A percentile compares a stretch with the other conserved stretches of the same genome.
phyloP scores from a whole-genome alignment of 129 eudicot species.

The Silybum marianum region DNA sequence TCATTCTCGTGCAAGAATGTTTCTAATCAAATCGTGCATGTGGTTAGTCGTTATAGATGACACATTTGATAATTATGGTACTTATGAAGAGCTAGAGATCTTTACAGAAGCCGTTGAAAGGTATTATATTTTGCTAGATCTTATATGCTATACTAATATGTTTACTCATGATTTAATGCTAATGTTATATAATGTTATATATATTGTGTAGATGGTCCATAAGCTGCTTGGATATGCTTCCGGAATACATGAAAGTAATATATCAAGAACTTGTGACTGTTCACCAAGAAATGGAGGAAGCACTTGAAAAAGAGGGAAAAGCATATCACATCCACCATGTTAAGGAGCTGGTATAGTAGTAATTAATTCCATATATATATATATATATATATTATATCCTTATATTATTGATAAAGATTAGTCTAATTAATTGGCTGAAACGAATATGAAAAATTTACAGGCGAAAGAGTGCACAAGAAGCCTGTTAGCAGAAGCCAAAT shows the following conservation, averaged over 20 bases:
- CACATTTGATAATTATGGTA: conserved; percentile 41
- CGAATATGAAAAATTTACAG: not conserved
- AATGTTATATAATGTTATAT: not conserved
- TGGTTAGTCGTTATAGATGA: conserved; percentile 41
- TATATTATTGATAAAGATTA: too few relatives aligned
- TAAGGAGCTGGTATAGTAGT: conserved; percentile 29
- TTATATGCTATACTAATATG: too few relatives aligned
- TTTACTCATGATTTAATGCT: too few relatives aligned
- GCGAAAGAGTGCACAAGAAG: conserved; percentile 18
- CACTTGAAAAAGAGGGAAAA: conserved; percentile 20
- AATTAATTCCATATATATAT: not conserved
- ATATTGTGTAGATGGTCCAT: conserved; percentile 40
- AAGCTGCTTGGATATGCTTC: conserved; percentile 35
- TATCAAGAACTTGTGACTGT: conserved; percentile 38
- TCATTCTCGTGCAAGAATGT: conserved; percentile 18
- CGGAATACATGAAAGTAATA: conserved; percentile 44
- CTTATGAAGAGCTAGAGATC: conserved; percentile 13
- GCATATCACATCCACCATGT: conserved; percentile 25
- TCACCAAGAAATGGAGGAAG: conserved; percentile 33
- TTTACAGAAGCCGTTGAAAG: conserved; percentile 44
- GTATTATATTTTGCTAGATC: not conserved
- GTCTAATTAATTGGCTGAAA: too few relatives aligned
- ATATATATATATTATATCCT: too few relatives aligned
- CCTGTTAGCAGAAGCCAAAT: conserved; percentile 38
- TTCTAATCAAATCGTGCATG: conserved; percentile 24